These are phyloP conservation scores for Inosperma sp. DNA, from an alignment of 768 basidiomycete species.

Conservation along the genomic window DNA sequence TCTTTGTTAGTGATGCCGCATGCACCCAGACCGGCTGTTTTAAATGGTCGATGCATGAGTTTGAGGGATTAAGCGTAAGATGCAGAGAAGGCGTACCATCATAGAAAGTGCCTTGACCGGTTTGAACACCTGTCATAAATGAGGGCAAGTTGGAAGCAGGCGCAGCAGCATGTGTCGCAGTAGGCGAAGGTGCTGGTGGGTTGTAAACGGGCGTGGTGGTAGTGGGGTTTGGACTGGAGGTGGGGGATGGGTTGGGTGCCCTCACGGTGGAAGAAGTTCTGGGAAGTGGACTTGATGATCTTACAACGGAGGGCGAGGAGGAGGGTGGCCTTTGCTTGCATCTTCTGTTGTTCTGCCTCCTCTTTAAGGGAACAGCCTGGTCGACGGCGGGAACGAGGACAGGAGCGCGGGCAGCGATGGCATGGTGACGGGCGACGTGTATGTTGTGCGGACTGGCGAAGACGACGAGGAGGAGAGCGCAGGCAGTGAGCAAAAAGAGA, in stretches of 20 bases:
- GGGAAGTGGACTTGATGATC: constrained; percentile 9
- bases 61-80: not conserved
- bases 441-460: constrained; percentile 41
- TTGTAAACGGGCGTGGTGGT: constrained; percentile 21
- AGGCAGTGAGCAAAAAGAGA: constrained; percentile 41
- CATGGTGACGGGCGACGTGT: constrained; percentile 37
- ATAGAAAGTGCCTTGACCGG: constrained; percentile 57
- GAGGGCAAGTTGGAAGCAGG: constrained; percentile 30
- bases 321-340: constrained; percentile 35
- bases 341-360: constrained; percentile 30
- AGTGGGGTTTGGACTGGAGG: constrained; percentile 13
- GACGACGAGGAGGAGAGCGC: constrained; percentile 36
- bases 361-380: constrained; percentile 23
- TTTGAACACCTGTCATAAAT: constrained; percentile 45
- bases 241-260: constrained; percentile 12
- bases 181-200: constrained; percentile 13
- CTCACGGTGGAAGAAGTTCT: constrained; percentile 22
- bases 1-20: constrained; percentile 57
- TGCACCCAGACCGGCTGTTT: constrained; percentile 54
- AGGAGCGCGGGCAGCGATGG: constrained; percentile 42
- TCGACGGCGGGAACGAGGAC: constrained; percentile 27
- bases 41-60: constrained; percentile 9
- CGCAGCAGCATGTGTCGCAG: constrained; percentile 15
- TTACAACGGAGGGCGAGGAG: constrained; percentile 13
- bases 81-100: constrained; percentile 28